Base-by-base conservation (phyloP, 345 rosid species). In the Crucihimalaya himalaica region DNA sequence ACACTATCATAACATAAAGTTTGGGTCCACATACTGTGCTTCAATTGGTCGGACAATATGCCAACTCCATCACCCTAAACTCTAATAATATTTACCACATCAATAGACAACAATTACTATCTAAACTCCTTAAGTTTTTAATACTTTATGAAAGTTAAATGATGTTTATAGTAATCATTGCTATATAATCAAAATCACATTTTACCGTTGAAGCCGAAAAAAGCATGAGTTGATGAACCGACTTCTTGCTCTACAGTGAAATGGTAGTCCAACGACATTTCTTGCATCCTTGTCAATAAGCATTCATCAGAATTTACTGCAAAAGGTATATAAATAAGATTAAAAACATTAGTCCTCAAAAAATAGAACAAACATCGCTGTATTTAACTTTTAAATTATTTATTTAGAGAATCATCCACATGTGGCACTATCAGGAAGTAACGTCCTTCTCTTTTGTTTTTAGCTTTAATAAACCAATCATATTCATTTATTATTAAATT, bases 241-340 rank as follows among this genome's bases (percentile, higher is more conserved):
- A 96, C 99, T 87, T 96, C 99, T 79, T 96, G 99, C 78, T 96
- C 99, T 68, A 96, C 99, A 1, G 85, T 96, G 62, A 96, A 96
- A 83, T 96, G 99, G 72, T 96, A 96, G 75, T 96, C 99, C 82
- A 96, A 58, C 8, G 99, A 96, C 99, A 96, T 96, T 82, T 96
- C 99, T 79, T 96, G 99, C 99, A 96, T 96, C 78, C 99, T 89
- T 14, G 99, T 90, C 88, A 96, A 76, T 79, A 96, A 76, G 80
- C 99, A 96, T 78, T 96, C 99, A 32, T 92, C 74, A 42, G 99
- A 55, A 66, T 96, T 96, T 43, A 96, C 99, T 96, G 92, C 80
- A 79, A 48, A 69, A 57, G n/a, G 0, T 13, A 46, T 12, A 63
- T 2, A 23, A n/a, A 8, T 5, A 48, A 35, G 11, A 23, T 34